phyloP scores from a whole-genome alignment of 768 basidiomycete species.

The Calocera viscosa region DNA sequence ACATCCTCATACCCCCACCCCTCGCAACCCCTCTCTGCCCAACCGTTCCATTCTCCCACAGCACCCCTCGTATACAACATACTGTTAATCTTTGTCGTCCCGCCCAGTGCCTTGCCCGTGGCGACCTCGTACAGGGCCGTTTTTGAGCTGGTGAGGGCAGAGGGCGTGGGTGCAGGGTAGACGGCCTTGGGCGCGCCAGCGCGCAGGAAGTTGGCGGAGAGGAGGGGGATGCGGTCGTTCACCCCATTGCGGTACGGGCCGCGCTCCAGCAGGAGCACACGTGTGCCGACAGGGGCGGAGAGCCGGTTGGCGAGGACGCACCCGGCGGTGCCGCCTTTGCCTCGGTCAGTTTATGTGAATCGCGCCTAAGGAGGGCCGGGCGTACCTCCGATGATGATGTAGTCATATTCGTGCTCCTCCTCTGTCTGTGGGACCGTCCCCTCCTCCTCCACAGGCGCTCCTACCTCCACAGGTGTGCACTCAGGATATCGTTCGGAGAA shows the following conservation, averaged over 20 bases:
- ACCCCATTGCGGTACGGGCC: neutral
- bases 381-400: neutral
- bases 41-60: constrained; percentile 27
- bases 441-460: neutral
- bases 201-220: neutral
- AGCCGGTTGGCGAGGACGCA: neutral
- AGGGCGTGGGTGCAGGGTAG: neutral
- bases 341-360: neutral
- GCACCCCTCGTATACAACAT: constrained; percentile 23
- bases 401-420: neutral
- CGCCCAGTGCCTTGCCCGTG: constrained; percentile 21
- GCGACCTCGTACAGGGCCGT: constrained; percentile 15
- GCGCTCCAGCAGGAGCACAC: neutral
- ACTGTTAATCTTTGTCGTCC: constrained; percentile 12
- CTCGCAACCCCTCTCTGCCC: constrained; percentile 23
- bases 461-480: neutral
- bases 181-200: neutral
- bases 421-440: neutral
- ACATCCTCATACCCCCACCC: constrained; percentile 31
- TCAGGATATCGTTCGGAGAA: neutral
- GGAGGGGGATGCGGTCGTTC: neutral
- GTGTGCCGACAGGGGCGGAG: neutral
- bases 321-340: neutral
- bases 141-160: neutral
- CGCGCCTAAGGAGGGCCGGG: neutral